Base-by-base conservation (phyloP, 169 alveolate genomes). In the Cryptosporidium felis region DNA sequence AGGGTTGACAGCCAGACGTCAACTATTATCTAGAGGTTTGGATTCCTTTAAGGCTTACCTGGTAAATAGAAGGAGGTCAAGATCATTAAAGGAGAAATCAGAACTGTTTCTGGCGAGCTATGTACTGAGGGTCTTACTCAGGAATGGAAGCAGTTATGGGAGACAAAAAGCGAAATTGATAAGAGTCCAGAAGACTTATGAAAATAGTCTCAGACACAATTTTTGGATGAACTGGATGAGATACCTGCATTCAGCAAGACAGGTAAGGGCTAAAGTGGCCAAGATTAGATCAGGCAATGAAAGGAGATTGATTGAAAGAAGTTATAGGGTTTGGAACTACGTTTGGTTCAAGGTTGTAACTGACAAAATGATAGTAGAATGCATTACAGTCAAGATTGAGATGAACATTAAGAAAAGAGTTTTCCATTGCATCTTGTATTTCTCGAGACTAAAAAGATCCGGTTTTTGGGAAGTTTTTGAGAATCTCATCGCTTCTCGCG, bases 1-100 rank as follows among this genome's bases (percentile, higher is more conserved):
- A 5, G 85, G 85, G 16, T 28, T 74, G 38, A 26, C 66, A 9
- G 85, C 85, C 5, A 74, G 85, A 74, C 60, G 58, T 0, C 58
- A 36, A 28, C 18, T 74, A 21, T 21, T 74, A 6, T 2, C n/a
- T 5, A 49, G 38, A 1, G 58, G 45, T 0, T 74, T 74, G 5
- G 4, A 9, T 5, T 74, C 85, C 0, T 5, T 74, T 1, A 74
- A 53, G 21, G 16, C 18, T 1, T 74, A 74, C 38, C n/a, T 56
- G 2, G 41, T 38, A 16, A 18, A 74, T 16, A 32, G 67, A 74
- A 47, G 28, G 40, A 10, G 38, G 1, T 36, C 47, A 9, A 56
- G 16, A 34, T 34, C 14, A 0, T 56, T 74, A 34, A 74, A 56
- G 28, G 47, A 40, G 8, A 74, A 53, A 21, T 53, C 67, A 21